Base-by-base conservation (phyloP, 1,284 basidiomycete species). In the Gymnopus androsaceus region DNA sequence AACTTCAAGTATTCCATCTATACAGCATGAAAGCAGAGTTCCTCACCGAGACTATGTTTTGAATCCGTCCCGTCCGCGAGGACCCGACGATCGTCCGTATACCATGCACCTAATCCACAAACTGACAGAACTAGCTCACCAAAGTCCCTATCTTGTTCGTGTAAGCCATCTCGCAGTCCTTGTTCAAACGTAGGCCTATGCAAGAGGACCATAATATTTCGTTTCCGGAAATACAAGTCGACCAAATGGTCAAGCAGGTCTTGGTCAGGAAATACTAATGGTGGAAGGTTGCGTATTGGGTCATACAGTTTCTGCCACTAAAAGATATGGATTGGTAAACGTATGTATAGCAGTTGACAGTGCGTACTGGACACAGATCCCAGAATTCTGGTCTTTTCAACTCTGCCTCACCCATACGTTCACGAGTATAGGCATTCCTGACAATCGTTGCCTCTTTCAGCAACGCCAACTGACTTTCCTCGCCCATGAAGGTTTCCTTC, bases 61-160 rank as follows among this genome's bases (percentile, higher is more conserved):
- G n/a, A n/a, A n/a, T n/a, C n/a, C n/a, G n/a, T n/a, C n/a, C n/a
- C n/a, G n/a, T n/a, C n/a, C n/a, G n/a, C n/a, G n/a, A n/a, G n/a
- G n/a, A n/a, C n/a, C 23, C 36, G 40, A 3, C 23, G 2, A 46
- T 54, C 51, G 19, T 21, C 12, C 3, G 42, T 36, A 45, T 33
- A 54, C 3, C 40, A 11, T 12, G 53, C 19, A 2, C 53, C 53
- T 15, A 49, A n/a, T 2, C 34, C 53, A 21, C 53, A 55, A 7
- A 49, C 34, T 12, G 53, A 33, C n/a, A 55, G 46, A 19, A 55
- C 23, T 8, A 55, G 30, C 6, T 34, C 53, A 28, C 53, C 53
- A 23, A 55, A 55, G 11, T 15, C 36, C 11, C 17, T 3, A 28
- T 55, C 53, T 12, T 36, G 45, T 19, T 38, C 25, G 38, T 55